Base-by-base conservation (phyloP, 2,329 filamentous ascomycete genomes). In the Thelonectria discophora region DNA sequence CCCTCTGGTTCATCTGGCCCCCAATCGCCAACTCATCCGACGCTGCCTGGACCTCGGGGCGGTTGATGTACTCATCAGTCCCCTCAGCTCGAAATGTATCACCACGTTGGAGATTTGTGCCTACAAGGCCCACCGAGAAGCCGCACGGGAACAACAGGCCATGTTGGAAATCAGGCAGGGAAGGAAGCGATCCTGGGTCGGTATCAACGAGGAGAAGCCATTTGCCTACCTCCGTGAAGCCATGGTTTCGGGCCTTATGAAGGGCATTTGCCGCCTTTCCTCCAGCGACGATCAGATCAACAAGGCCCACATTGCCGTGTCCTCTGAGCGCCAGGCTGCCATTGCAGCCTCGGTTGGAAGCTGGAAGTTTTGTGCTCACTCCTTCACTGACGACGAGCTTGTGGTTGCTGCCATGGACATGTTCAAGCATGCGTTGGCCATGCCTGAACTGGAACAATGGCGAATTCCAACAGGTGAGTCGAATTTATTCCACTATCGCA, bases 231-330 rank as follows among this genome's bases (percentile, higher is more conserved):
- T 97, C 56, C 86, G 94, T 62, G 94, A 97, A 79, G 92, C 91
- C 51, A 97, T 97, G 93, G 94, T 97, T 5, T 95, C 93, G 1
- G 89, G 89, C 58, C 83, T 97, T 59, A 95, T 97, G 91, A 90
- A 89, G 71, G 88, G 92, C 39, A 97, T 97, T 56, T 97, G 94
- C 76, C 91, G 90, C 65, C 86, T 84, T 42, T 73, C 88, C 83
- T 79, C 88, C 79, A 72, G 82, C 77, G 79, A 92, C 79, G 79
- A 89, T 79, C 77, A 85, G 79, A 78, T 90, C 80, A 77, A 83
- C 76, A 80, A 84, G 73, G 86, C 90, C 69, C 82, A 92, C 68
- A 84, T 97, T 64, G 83, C 86, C 48, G 84, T 97, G 17, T 82
- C 87, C 11, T 78, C 86, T 9, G 85, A 90, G 60, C 87, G 91